Evolutionary conservation across 192 early-diverging fungal species (phyloP).

Genomic region (Phlyctochytrium planicorne): DNA sequence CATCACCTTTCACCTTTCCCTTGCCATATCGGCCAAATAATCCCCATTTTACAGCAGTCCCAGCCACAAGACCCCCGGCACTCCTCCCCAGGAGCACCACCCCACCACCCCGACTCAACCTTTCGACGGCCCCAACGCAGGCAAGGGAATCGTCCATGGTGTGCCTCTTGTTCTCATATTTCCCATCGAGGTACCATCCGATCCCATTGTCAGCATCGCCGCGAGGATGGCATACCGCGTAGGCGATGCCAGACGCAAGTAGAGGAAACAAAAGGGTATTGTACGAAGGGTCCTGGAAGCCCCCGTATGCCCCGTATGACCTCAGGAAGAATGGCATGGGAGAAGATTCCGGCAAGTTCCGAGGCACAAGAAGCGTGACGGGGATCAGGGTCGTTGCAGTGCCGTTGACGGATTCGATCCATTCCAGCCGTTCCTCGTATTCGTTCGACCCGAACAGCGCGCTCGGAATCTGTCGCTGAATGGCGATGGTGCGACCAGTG

Average conservation of each 20-base stretch:
- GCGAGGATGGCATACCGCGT: conserved; percentile 47
- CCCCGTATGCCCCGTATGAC: conserved; percentile 48
- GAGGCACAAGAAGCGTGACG: conserved; percentile 30
- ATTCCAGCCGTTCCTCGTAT: conserved; percentile 26
- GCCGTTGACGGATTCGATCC: conserved; percentile 10
- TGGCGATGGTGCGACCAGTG: neutral
- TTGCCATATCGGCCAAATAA: conserved; percentile 13
- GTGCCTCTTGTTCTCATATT: conserved; percentile 33
- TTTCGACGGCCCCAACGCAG: conserved; percentile 34
- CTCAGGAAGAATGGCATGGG: conserved; percentile 18
- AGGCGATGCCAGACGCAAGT: conserved; percentile 27
- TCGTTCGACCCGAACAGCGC: neutral
- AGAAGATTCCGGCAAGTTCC: neutral
- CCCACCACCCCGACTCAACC: neutral
- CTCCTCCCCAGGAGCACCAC: conserved; percentile 38
- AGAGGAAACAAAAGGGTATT: conserved; percentile 26
- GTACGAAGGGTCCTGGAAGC: conserved; percentile 34
- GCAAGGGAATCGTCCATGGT: conserved; percentile 36
- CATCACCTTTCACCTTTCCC: too few relatives aligned
- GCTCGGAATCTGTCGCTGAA: neutral
- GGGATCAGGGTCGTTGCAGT: conserved; percentile 1
- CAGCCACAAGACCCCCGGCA: conserved; percentile 47
- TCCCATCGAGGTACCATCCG: conserved; percentile 39
- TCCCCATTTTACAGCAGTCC: conserved; percentile 22
- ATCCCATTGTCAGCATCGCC: conserved; percentile 44